phyloP scores from a whole-genome alignment of 148 eudicot species.

The Beta vulgaris region DNA sequence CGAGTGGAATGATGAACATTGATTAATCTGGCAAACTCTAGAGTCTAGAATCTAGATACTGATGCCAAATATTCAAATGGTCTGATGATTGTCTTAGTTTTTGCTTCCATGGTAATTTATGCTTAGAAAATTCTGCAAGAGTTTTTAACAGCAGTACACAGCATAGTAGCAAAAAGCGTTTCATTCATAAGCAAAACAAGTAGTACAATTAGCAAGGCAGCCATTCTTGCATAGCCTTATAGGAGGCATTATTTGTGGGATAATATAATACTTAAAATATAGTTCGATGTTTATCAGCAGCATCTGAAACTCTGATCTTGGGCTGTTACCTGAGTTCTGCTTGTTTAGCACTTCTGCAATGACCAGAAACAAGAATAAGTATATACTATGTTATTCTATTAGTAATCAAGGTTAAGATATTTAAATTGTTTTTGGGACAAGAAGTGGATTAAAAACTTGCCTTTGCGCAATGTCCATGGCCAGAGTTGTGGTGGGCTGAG shows the following conservation, averaged over 20 bases:
- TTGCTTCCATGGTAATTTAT: not conserved
- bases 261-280: not conserved
- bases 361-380: conserved; percentile 6
- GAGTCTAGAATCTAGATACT: not conserved
- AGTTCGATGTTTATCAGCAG: not conserved
- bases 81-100: not conserved
- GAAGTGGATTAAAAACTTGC: not conserved
- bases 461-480: conserved; percentile 22
- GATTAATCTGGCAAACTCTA: not conserved
- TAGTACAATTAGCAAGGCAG: not conserved
- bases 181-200: not conserved
- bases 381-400: not conserved
- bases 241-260: conserved; percentile 11
- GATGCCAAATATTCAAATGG: not conserved
- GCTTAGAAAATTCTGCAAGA: not conserved
- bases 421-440: not conserved
- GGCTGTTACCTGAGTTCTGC: not conserved
- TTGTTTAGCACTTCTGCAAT: conserved; percentile 23
- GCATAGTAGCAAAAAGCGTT: not conserved
- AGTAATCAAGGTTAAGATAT: not conserved
- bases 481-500: not conserved
- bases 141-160: not conserved
- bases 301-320: conserved; percentile 1
- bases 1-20: not conserved
- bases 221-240: no score